Evolutionary conservation across 495 filamentous ascomycete genomes (phyloP).

Genomic region (Amphirosellinia nigrospora): DNA sequence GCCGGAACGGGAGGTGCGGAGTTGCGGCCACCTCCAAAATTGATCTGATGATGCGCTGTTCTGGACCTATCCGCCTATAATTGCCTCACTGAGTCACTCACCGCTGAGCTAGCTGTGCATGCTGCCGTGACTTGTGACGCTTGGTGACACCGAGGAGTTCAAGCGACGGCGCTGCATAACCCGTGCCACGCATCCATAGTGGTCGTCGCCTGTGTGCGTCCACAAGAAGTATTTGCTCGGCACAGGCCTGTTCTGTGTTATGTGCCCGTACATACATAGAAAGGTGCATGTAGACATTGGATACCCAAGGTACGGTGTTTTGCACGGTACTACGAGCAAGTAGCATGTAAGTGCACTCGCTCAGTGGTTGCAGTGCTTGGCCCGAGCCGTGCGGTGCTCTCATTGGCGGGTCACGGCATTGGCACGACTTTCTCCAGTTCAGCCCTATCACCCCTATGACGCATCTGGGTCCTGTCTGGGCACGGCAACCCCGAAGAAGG

Average conservation of each 20-base stretch:
- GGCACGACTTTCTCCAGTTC: conserved; percentile 19
- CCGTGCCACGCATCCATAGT: background rate
- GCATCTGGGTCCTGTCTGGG: conserved; percentile 22
- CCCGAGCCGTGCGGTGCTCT: background rate
- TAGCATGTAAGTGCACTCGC: no score
- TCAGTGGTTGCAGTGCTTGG: background rate
- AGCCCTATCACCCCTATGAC: conserved; percentile 31
- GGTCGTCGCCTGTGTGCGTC: conserved; percentile 4
- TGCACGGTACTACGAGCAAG: no score
- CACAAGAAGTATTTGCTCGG: background rate
- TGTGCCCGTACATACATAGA: background rate
- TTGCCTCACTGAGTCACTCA: conserved; percentile 20
- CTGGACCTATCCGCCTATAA: conserved; percentile 6
- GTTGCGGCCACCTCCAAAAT: conserved; percentile 17
- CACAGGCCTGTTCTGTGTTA: no score
- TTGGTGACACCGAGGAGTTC: conserved; percentile 6
- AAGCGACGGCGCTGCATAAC: conserved; percentile 9
- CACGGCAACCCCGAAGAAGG: conserved; percentile 27
- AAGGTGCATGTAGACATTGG: background rate
- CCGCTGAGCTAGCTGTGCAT: conserved; percentile 19
- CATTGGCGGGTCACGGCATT: conserved; percentile 11
- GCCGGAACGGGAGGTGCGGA: conserved; percentile 21
- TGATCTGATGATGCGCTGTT: conserved; percentile 17
- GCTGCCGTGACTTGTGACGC: conserved; percentile 10
- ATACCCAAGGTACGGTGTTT: conserved; percentile 5